Conservation (phyloP, 208 protist genomes). For the Phytomonas sp. region DNA sequence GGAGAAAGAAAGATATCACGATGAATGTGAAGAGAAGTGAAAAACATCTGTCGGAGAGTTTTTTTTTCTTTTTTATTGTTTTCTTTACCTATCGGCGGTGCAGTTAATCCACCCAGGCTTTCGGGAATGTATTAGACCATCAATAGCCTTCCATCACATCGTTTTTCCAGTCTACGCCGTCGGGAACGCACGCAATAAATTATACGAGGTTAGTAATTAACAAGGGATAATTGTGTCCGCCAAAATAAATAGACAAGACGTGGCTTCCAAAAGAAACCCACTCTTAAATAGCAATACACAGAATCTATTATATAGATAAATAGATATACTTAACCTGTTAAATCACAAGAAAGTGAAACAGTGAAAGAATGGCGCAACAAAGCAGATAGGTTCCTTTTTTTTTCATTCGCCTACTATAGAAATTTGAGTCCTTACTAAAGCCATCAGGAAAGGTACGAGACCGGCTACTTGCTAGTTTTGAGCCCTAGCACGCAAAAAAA, state of each 20-base stretch:
- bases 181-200: neutral
- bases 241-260: neutral
- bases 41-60: too few relatives aligned
- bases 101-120: too few relatives aligned
- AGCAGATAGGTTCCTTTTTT: constrained; percentile 2
- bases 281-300: constrained; percentile 11
- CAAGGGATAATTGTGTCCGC: neutral
- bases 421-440: neutral
- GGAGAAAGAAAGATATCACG: too few relatives aligned
- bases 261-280: constrained; percentile 2
- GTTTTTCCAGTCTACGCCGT: too few relatives aligned
- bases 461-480: too few relatives aligned
- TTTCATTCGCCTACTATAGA: constrained; percentile 1
- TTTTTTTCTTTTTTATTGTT: too few relatives aligned
- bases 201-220: neutral
- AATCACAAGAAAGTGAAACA: constrained; percentile 1
- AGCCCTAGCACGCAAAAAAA: too few relatives aligned
- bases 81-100: too few relatives aligned
- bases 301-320: neutral
- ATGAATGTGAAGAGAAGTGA: too few relatives aligned
- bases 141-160: too few relatives aligned
- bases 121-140: too few relatives aligned
- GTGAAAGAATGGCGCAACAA: neutral
- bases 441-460: too few relatives aligned
- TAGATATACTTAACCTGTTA: constrained; percentile 5